Evolutionary conservation across 2,329 filamentous ascomycete species (phyloP), one percentile per base, ranked within the genome.

Genomic region (Thielaviopsis punctulata): DNA sequence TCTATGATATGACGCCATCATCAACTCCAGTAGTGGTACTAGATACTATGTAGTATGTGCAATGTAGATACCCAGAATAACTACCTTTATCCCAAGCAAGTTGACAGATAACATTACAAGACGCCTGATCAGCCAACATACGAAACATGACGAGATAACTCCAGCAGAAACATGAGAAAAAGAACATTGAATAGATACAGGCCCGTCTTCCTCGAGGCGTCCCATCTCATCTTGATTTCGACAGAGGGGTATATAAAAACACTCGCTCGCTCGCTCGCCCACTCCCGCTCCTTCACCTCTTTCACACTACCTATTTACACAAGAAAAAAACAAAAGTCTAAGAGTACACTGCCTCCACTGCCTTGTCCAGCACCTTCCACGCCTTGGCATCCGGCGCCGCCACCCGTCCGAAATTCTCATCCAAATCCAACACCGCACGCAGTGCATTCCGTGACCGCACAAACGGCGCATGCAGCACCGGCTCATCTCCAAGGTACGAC

Each of bases 361-460:
- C 53, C 43, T 55, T 55, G 44, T 75, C 75, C 59, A 79, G 58
- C 21, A 68, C 66, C 62, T 72, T 72, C 76, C 75, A 79, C 30
- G 67, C 65, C 60, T 71, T 65, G 57, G 71, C 68, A 59, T 70
- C 69, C 15, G 75, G 74, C 55, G 85, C 62, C 66, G 77, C 79
- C 55, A 84, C 69, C 59, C 80, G 78, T 56, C 90, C 90, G 71
- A 96, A 95, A 64, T 93, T 85, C 69, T 92, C 82, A 63, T 96
- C 90, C 56, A 96, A 72, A 66, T 96, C 90, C 48, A 95, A 77
- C 60, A 96, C 90, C 60, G 95, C 86, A 76, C 95, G 95, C 60
- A 96, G 73, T 10, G 90, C 90, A 64, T 95, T 96, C 56, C 88
- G 76, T 67, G 86, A 93, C 60, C 75, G 69, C 46, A 68, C 68